Evolutionary conservation across 495 filamentous ascomycete genomes (phyloP), one percentile per base, ranked within the genome.

Genomic region (Chaetomium fimeti): DNA sequence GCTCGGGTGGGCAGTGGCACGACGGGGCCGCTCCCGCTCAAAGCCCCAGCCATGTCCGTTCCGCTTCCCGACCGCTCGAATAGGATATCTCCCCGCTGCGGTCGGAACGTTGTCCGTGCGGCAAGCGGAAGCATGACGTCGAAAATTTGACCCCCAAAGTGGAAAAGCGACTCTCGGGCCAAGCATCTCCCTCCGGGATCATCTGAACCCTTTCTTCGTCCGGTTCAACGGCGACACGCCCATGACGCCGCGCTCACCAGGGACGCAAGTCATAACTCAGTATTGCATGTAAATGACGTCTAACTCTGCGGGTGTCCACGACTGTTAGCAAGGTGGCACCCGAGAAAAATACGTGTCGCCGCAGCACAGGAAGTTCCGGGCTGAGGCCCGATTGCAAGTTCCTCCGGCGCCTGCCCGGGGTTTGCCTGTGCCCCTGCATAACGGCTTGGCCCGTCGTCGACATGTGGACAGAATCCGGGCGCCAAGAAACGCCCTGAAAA

Each of bases 401-500:
- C 32, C 32, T 5, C 32, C 32, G 1, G 32, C 32, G 5, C 32
- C 32, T 36, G 32, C 32, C 32, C 32, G 12, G 32, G 32, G 8
- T 24, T 18, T 27, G 48, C 9, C 24, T 52, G 22, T 52, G 11
- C 27, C 15, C 24, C 27, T 55, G 27, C 16, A n/a, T n/a, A 13
- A 13, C 24, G 25, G 36, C 22, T 7, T 43, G 32, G 32, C n/a
- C 32, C 12, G 55, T 42, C 55, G 45, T 38, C 55, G 55, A 38
- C 55, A 28, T 5, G 16, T 51, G 32, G 38, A 12, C 45, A 55
- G 32, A 36, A 6, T 36, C 32, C 7, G 62, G 66, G 32, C 18
- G 28, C 36, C 16, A 53, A 45, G 52, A 61, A 63, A 57, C 42
- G 51, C 60, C 65, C 56, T 53, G 32, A 18, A 66, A 66, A 63